phyloP scores from a whole-genome alignment of 495 filamentous ascomycete species.

The Aspergillus kassunensis region DNA sequence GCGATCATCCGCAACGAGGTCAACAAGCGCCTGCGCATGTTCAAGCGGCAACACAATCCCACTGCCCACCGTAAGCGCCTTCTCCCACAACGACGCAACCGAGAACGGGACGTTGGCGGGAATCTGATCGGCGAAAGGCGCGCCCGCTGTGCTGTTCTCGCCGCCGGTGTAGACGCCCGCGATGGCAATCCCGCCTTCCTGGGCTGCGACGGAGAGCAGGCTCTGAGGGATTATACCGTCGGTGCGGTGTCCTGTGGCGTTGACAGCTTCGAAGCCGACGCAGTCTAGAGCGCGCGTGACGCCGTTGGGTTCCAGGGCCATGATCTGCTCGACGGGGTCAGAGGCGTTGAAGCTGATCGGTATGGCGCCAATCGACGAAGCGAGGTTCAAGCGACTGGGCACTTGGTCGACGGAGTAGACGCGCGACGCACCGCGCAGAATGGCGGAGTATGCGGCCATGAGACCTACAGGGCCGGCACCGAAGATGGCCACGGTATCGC shows the following conservation, averaged over 20 bases:
- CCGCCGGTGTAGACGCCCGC: conserved; percentile 12
- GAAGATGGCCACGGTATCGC: conserved; percentile 52
- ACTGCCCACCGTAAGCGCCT: conserved; percentile 10
- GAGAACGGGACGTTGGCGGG: conserved; percentile 4
- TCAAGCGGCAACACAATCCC: conserved; percentile 8
- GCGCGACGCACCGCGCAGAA: conserved; percentile 48
- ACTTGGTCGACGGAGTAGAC: conserved; percentile 55
- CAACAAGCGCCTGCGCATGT: conserved; percentile 7
- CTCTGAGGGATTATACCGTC: neutral
- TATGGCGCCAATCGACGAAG: conserved; percentile 49
- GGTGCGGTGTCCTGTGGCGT: neutral
- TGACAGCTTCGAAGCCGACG: conserved; percentile 11
- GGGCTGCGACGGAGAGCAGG: neutral
- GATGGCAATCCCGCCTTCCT: conserved; percentile 8
- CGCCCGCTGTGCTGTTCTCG: conserved; percentile 1
- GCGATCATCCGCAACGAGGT: conserved; percentile 11
- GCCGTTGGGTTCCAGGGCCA: conserved; percentile 18
- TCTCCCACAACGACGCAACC: conserved; percentile 7
- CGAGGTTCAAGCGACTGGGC: conserved; percentile 45
- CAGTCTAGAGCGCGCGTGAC: conserved; percentile 11
- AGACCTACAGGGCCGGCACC: conserved; percentile 52
- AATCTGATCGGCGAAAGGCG: neutral
- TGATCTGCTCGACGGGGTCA: conserved; percentile 37
- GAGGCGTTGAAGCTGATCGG: conserved; percentile 33
- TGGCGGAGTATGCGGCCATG: conserved; percentile 53